Percentiles rank a stretch among this genome's conserved stretches.
Conservation (phyloP, 495 filamentous ascomycete genomes). For the Aspergillus diversus region DNA sequence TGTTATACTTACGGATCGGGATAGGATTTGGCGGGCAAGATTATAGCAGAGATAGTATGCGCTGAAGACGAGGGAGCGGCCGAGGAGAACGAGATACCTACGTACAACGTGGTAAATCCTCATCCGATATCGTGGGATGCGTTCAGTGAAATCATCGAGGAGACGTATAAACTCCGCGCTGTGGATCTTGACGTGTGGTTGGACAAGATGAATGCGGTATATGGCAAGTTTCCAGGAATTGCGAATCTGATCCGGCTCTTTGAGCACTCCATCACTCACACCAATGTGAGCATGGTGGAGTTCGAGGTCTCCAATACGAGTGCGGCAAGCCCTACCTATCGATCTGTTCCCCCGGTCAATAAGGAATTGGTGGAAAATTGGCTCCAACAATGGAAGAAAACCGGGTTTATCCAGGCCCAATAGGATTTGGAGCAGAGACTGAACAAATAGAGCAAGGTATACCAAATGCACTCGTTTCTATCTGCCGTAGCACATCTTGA, state of each 20-base stretch:
- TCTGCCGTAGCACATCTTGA: no score
- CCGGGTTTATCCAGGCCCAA: background rate
- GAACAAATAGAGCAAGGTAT: no score
- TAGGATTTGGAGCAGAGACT: no score
- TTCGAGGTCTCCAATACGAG: constrained; percentile 17
- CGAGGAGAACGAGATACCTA: background rate
- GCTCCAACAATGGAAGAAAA: constrained; percentile 28
- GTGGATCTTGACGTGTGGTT: background rate
- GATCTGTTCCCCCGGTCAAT: constrained; percentile 21
- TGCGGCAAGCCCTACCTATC: constrained; percentile 27
- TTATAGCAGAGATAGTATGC: constrained; percentile 16
- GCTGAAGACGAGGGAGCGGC: background rate
- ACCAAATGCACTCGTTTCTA: no score
- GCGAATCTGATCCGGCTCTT: background rate
- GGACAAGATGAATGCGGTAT: background rate
- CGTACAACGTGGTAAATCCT: background rate
- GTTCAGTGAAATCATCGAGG: background rate
- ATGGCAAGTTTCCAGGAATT: background rate
- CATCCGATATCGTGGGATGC: background rate
- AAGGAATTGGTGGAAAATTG: constrained; percentile 27
- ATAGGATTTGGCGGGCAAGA: constrained; percentile 22
- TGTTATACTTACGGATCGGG: background rate
- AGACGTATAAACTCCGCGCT: background rate
- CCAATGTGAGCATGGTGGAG: constrained; percentile 15
- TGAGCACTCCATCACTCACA: constrained; percentile 1